phyloP scores from a whole-genome alignment of 768 basidiomycete species.

The Termitomyces sp. region DNA sequence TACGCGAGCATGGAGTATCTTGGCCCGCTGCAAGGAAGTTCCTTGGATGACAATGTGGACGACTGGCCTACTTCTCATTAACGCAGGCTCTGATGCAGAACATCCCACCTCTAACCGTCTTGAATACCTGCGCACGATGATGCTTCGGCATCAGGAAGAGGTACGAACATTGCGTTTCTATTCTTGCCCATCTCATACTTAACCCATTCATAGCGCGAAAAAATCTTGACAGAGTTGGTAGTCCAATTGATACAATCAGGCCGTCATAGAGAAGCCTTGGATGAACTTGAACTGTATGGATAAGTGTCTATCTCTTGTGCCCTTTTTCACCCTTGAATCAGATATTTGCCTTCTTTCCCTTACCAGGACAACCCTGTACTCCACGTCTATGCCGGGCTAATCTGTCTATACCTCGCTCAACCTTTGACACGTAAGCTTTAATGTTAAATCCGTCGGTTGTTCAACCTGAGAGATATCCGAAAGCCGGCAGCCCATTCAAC shows the following conservation, averaged over 20 bases:
- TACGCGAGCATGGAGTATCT: constrained; percentile 66
- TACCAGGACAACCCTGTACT: constrained; percentile 79
- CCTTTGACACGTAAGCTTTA: constrained; percentile 16
- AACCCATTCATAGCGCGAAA: constrained; percentile 51
- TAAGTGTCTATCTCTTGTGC: background rate
- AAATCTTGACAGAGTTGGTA: constrained; percentile 71
- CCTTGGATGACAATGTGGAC: constrained; percentile 73
- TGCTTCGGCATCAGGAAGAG: constrained; percentile 64
- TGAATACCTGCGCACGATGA: constrained; percentile 65
- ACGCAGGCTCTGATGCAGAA: constrained; percentile 24
- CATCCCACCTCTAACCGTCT: constrained; percentile 33
- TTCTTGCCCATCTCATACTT: background rate
- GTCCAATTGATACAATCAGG: constrained; percentile 58
- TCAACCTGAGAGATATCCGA: background rate
- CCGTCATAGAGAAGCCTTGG: constrained; percentile 66
- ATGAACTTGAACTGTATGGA: constrained; percentile 81
- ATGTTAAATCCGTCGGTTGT: background rate
- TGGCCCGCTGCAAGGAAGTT: constrained; percentile 74
- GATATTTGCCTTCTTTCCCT: constrained; percentile 85
- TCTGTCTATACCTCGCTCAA: constrained; percentile 63
- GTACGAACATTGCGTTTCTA: constrained; percentile 35
- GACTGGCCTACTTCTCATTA: constrained; percentile 56
- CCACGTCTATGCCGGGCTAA: constrained; percentile 80
- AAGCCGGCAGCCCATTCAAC: constrained; percentile 22
- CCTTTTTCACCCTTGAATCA: constrained; percentile 22